phyloP scores from a whole-genome alignment of 441 rosid genomes.

The Capsella rubella region DNA sequence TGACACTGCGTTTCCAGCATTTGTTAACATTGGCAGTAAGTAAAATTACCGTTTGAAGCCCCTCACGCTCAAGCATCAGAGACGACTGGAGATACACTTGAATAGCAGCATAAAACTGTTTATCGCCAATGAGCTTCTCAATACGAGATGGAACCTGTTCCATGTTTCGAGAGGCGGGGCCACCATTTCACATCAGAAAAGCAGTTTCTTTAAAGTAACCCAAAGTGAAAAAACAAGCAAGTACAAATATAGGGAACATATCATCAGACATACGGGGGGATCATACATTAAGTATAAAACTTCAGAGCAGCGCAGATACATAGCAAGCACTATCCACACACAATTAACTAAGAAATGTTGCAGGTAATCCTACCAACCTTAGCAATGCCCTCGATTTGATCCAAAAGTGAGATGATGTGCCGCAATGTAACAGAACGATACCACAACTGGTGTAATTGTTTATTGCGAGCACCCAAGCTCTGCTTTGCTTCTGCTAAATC shows the following conservation, averaged over 20 bases:
- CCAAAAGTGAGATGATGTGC: slow-evolving; percentile 89
- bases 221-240: slow-evolving; percentile 3
- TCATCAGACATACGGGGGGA: slow-evolving; percentile 32
- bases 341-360: slow-evolving; percentile 20
- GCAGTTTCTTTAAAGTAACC: slow-evolving; percentile 12
- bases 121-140: slow-evolving; percentile 92
- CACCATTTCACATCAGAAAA: slow-evolving; percentile 33
- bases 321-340: slow-evolving; percentile 31
- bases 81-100: slow-evolving; percentile 86
- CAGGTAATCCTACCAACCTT: slow-evolving; percentile 62
- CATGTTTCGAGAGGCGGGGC: slow-evolving; percentile 42
- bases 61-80: slow-evolving; percentile 98
- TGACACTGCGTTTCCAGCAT: slow-evolving; percentile 32
- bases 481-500: slow-evolving; percentile 94
- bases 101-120: slow-evolving; percentile 93
- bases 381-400: slow-evolving; percentile 98
- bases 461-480: slow-evolving; percentile 85
- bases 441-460: slow-evolving; percentile 99
- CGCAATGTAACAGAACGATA: slow-evolving; percentile 98
- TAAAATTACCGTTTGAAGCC: slow-evolving; percentile 87
- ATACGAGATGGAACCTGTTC: slow-evolving; percentile 93
- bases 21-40: slow-evolving; percentile 24
- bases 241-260: slow-evolving; percentile 20
- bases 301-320: slow-evolving; percentile 30
- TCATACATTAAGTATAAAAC: slow-evolving; percentile 28